These are phyloP conservation scores for Dryas octopetala DNA, from an alignment of 306 rosid species.

Conservation along the genomic window DNA sequence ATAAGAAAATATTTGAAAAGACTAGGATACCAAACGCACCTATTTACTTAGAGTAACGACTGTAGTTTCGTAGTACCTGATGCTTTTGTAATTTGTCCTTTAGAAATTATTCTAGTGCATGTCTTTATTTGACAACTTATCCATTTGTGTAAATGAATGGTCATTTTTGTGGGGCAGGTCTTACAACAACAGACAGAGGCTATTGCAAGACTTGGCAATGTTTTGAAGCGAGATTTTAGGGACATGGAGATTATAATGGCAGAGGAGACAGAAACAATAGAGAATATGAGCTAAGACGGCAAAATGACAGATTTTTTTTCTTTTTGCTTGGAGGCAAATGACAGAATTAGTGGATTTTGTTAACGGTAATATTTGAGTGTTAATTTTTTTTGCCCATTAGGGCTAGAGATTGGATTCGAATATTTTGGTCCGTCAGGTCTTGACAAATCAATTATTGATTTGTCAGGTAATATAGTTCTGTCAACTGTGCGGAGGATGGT, in stretches of 20 bases:
- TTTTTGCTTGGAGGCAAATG: neutral
- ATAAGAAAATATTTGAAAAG: too few species aligned
- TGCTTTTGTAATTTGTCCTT: too few species aligned
- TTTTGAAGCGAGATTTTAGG: slow-evolving; percentile 83
- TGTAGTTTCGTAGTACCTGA: too few species aligned
- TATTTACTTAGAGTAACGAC: neutral
- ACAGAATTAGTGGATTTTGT: neutral
- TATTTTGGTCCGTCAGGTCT: too few species aligned
- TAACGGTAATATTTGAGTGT: neutral
- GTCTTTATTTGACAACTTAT: neutral
- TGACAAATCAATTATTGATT: too few species aligned
- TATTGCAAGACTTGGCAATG: slow-evolving; percentile 81
- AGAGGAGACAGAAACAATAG: slow-evolving; percentile 46
- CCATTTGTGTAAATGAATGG: neutral
- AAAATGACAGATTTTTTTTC: too few species aligned
- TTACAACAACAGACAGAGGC: slow-evolving; percentile 96
- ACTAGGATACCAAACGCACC: too few species aligned
- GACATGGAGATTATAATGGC: slow-evolving; percentile 91
- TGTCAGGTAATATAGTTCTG: too few species aligned
- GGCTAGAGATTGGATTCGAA: too few species aligned
- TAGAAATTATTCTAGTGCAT: neutral
- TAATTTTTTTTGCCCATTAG: neutral
- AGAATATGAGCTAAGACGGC: slow-evolving; percentile 28
- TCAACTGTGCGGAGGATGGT: too few species aligned
- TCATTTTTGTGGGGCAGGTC: slow-evolving; percentile 51